Evolutionary conservation across 306 rosid genomes (phyloP), one percentile per base, ranked within the genome.

Genomic region (Malus sylvestris): DNA sequence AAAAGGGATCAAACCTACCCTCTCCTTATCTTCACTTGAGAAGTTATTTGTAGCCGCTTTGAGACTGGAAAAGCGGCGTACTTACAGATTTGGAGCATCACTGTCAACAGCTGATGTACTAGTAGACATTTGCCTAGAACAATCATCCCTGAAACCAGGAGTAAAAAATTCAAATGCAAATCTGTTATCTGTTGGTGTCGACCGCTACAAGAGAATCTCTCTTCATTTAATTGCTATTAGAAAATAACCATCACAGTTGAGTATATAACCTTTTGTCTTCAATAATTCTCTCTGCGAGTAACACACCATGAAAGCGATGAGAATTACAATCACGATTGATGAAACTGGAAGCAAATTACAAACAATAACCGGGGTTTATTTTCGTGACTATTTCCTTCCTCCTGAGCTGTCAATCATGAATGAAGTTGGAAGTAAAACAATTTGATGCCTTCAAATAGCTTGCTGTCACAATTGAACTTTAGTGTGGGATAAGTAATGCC

Each of bases 1-100:
- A 79, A 49, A 84, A 84, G 14, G 81, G 57, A 27, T 82, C 87
- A 76, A 76, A 83, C 8, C 87, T 85, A 23, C 87, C 87, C 67
- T 77, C 83, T 35, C 85, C 85, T 78, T 78, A 72, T 84, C 78
- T 65, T 70, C 73, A 32, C 46, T 32, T 2, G 76, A 84, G 49
- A 84, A 84, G 64, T 74, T 76, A 29, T 84, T 78, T 38, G 88
- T 81, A 13, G 83, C 79, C 9, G 46, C 67, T 75, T 57, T 71
- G 55, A 85, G 75, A 13, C 6, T 32, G 19, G 68, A 44, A 49
- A 75, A 85, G 62, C 79, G 76, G 77, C 71, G 78, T 66, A 25
- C 80, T 77, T 80, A 74, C 44, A 76, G 78, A 61, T 35, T 75
- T 1, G 82, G 76, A 35, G 71, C 63, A 67, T 20, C 65, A 23